Base-by-base conservation (phyloP, 352 stramenopile genomes). In the Phytophthora syringae region DNA sequence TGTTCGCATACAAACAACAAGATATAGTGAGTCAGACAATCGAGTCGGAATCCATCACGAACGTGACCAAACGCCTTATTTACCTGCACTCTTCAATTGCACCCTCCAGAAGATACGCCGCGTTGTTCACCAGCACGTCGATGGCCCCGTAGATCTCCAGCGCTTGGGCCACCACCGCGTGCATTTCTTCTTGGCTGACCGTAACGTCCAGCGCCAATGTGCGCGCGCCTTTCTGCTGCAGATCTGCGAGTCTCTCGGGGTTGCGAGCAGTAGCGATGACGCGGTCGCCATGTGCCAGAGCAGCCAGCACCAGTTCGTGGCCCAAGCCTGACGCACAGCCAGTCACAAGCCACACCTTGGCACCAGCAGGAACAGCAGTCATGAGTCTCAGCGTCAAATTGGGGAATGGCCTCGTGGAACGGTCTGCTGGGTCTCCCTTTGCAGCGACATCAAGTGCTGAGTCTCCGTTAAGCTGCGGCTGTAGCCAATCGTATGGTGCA, bases 51-150 rank as follows among this genome's bases (percentile, higher is more conserved):
- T 39, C 20, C 44, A 51, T 71, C 63, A 67, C 39, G 28, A 48
- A 34, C 28, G 56, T 66, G 20, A 15, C 54, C 52, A 21, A 58
- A 42, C 42, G 39, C 34, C n/a, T n/a, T n/a, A n/a, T 27, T 52
- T 45, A 74, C 67, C 67, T 78, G 64, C 66, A 76, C 60, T 82
- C 76, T 39, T 84, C 76, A 18, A 77, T 67, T 7, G 62, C 66
- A 3, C 74, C 77, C 49, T 72, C 50, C 22, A 80, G 64, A 25
- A 72, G 48, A 42, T 84, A 79, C 18, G 68, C 74, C 18, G 72
- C 72, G 54, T 84, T 84, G 52, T 84, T 81, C 16, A 81, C 71
- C 21, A 84, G 50, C 15, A 82, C 53, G 51, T 81, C 71, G 52
- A 81, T 72, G 10, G 52, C 61, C 11, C 70, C 76, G 21, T 73